Conservation (phyloP, 2,329 filamentous ascomycete genomes). For the Aspergillus sp. region DNA sequence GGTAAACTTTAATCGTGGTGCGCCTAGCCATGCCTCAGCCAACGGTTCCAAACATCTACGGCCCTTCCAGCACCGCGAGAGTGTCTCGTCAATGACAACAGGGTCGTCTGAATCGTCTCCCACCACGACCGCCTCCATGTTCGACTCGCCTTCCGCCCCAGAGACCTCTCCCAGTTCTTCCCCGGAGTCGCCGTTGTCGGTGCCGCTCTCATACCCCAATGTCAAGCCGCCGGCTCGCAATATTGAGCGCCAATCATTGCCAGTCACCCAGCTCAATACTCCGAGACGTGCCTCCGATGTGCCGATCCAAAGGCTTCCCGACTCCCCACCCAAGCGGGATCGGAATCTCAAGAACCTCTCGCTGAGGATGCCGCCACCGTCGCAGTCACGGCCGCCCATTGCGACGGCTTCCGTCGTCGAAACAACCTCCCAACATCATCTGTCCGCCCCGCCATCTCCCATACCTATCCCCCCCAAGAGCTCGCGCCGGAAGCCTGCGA, state of each 20-base stretch:
- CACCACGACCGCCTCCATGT: conserved; percentile 85
- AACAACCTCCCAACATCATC: conserved; percentile 26
- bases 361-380: conserved; percentile 47
- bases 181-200: conserved; percentile 74
- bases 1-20: conserved; percentile 14
- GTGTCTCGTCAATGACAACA: conserved; percentile 43
- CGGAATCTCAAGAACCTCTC: conserved; percentile 57
- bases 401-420: conserved; percentile 41
- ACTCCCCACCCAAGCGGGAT: conserved; percentile 32
- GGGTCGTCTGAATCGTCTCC: conserved; percentile 91
- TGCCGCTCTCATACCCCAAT: conserved; percentile 46
- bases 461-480: conserved; percentile 47
- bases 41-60: conserved; percentile 16
- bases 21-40: conserved; percentile 17
- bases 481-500: conserved; percentile 48
- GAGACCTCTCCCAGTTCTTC: conserved; percentile 88
- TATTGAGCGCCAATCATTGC: conserved; percentile 17
- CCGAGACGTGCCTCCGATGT: conserved; percentile 15
- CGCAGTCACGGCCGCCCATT: conserved; percentile 36
- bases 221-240: conserved; percentile 23
- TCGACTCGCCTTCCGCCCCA: conserved; percentile 80
- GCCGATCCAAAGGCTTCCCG: conserved; percentile 31
- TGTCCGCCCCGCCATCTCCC: conserved; percentile 48
- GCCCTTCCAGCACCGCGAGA: conserved; percentile 33
- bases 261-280: conserved; percentile 12